Percentiles rank a stretch among this genome's conserved stretches.
phyloP scores from a whole-genome alignment of 148 eudicot species.

The Camellia sinensis region DNA sequence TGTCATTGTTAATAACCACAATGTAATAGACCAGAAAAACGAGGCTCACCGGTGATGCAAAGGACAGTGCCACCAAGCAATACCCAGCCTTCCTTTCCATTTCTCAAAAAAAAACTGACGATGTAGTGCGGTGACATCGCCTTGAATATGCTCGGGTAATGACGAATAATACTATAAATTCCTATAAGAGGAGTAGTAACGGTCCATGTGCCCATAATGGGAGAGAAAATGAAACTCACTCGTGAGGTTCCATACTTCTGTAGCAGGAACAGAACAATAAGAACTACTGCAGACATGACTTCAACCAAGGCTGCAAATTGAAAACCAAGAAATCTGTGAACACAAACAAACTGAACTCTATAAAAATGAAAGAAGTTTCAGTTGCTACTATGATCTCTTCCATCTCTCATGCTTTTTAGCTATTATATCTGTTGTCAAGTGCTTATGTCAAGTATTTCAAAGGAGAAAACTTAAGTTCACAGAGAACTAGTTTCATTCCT shows the following conservation, averaged over 20 bases:
- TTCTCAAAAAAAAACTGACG: constrained; percentile 22
- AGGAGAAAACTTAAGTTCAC: neutral
- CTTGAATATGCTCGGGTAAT: constrained; percentile 63
- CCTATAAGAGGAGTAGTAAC: constrained; percentile 57
- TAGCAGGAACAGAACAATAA: constrained; percentile 48
- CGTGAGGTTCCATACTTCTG: constrained; percentile 60
- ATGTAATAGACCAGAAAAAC: neutral
- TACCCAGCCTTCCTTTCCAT: constrained; percentile 56
- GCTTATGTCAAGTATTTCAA: neutral
- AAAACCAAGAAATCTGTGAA: neutral
- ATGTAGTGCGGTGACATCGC: constrained; percentile 60
- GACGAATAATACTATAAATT: constrained; percentile 44
- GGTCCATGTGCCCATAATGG: constrained; percentile 68
- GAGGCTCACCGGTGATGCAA: constrained; percentile 54
- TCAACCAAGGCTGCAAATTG: constrained; percentile 45
- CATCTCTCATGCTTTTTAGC: neutral
- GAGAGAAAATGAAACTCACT: constrained; percentile 71
- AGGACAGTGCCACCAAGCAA: constrained; percentile 57
- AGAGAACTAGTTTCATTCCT: neutral
- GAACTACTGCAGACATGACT: constrained; percentile 44
- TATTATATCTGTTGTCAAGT: neutral
- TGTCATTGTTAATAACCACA: neutral
- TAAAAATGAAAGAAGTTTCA: neutral
- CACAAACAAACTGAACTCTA: neutral
- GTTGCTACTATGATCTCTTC: neutral